Percentiles rank a stretch among this genome's conserved stretches.
Conservation (phyloP, 768 basidiomycete genomes). For the Neoboletus magnificus region DNA sequence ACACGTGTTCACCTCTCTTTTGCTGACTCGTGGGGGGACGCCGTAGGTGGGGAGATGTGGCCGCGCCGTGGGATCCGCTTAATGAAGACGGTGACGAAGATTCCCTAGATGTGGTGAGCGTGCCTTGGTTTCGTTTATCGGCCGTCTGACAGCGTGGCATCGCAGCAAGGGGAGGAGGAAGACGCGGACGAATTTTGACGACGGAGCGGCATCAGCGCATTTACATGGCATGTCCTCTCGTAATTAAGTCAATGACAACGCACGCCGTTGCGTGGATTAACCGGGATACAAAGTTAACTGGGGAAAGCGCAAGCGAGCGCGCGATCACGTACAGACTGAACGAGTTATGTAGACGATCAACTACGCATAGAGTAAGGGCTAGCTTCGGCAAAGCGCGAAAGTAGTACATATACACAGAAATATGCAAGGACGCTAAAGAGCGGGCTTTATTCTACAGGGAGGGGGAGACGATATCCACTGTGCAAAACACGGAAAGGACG, state of each 20-base stretch:
- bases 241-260: background rate
- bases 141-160: background rate
- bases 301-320: slow-evolving; percentile 6
- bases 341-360: slow-evolving; percentile 11
- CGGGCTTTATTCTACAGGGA: slow-evolving; percentile 25
- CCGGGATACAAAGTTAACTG: background rate
- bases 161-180: background rate
- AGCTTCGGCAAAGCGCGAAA: background rate
- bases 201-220: background rate
- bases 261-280: background rate
- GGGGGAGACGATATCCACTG: slow-evolving; percentile 14
- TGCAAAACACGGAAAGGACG: background rate
- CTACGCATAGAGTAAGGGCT: slow-evolving; percentile 23
- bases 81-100: slow-evolving; percentile 26
- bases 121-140: too few species aligned
- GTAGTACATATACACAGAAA: slow-evolving; percentile 32
- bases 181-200: background rate
- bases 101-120: slow-evolving; percentile 8
- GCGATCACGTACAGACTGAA: slow-evolving; percentile 6
- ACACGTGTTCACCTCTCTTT: background rate
- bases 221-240: background rate
- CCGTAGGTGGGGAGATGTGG: slow-evolving; percentile 22
- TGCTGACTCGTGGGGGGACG: background rate
- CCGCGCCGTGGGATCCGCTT: slow-evolving; percentile 24
- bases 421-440: slow-evolving; percentile 15